Percentiles rank a stretch among this genome's conserved stretches.
Evolutionary conservation across 768 basidiomycete species (phyloP).

Genomic region (Pluteus cervinus): DNA sequence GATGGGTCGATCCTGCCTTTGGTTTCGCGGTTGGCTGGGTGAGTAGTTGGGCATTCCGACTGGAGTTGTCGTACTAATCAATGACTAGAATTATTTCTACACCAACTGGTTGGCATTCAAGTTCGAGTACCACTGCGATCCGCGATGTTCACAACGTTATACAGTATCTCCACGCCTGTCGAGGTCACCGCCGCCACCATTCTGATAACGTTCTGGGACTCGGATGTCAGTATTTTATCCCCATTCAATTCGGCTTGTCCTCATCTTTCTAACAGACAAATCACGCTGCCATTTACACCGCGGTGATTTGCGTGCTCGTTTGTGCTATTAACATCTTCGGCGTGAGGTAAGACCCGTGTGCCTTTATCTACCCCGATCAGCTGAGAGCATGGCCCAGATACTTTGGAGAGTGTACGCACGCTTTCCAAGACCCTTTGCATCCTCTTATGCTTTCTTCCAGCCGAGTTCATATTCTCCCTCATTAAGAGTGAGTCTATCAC

Average conservation of each 20-base stretch:
- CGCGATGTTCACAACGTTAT: neutral
- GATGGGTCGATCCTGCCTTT: conserved; percentile 55
- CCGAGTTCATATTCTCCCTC: conserved; percentile 62
- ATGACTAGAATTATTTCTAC: conserved; percentile 34
- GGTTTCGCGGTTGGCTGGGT: conserved; percentile 57
- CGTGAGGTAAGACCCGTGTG: conserved; percentile 38
- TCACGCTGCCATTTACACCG: conserved; percentile 53
- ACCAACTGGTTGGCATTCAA: conserved; percentile 29
- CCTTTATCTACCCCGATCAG: neutral
- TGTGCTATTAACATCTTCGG: conserved; percentile 65
- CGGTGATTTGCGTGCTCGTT: conserved; percentile 50
- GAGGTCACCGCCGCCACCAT: conserved; percentile 71
- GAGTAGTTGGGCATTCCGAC: too few species aligned
- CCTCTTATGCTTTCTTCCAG: conserved; percentile 20
- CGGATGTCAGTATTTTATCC: conserved; percentile 32
- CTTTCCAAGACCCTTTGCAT: neutral
- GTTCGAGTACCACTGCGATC: neutral
- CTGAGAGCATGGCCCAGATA: conserved; percentile 26
- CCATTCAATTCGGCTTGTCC: conserved; percentile 1
- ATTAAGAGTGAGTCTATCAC: conserved; percentile 47
- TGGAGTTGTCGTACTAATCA: neutral
- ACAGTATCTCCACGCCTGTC: conserved; percentile 62
- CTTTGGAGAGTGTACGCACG: conserved; percentile 55
- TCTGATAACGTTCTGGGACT: conserved; percentile 69
- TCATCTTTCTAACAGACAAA: conserved; percentile 23